A percentile compares a stretch with the other conserved stretches of the same genome.
Evolutionary conservation across 148 eudicot genomes (phyloP).

Genomic region (Nepenthes gracilis): DNA sequence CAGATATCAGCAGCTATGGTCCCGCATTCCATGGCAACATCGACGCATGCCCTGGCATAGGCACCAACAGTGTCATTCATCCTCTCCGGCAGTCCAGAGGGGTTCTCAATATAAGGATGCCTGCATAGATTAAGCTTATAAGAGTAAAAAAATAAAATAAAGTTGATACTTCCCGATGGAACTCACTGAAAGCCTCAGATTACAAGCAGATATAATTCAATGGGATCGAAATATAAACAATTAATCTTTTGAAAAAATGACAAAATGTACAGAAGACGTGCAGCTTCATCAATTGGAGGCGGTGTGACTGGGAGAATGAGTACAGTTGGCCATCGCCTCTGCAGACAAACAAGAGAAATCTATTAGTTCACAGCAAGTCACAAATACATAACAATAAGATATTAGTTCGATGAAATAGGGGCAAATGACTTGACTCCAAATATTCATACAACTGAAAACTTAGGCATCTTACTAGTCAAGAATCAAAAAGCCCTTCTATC

Average conservation of each 20-base stretch:
- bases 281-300: slow-evolving; percentile 85
- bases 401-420: too few relatives aligned
- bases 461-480: too few relatives aligned
- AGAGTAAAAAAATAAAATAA: background rate
- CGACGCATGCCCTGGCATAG: slow-evolving; percentile 65
- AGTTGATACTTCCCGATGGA: background rate
- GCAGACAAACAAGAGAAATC: slow-evolving; percentile 10
- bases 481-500: too few relatives aligned
- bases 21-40: slow-evolving; percentile 46
- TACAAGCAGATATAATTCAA: background rate
- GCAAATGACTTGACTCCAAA: too few relatives aligned
- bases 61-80: slow-evolving; percentile 67
- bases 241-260: background rate
- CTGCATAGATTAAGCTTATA: slow-evolving; percentile 21
- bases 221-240: background rate
- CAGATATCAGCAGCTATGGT: slow-evolving; percentile 52
- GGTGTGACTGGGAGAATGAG: slow-evolving; percentile 57
- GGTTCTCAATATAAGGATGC: slow-evolving; percentile 39
- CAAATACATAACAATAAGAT: background rate
- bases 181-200: background rate
- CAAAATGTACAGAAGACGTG: slow-evolving; percentile 43
- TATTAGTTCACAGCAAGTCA: background rate
- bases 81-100: slow-evolving; percentile 61
- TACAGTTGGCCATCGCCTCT: slow-evolving; percentile 61
- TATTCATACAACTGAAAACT: too few relatives aligned